Base-by-base conservation (phyloP, 805 yeast species). In the Candida morakotiae region DNA sequence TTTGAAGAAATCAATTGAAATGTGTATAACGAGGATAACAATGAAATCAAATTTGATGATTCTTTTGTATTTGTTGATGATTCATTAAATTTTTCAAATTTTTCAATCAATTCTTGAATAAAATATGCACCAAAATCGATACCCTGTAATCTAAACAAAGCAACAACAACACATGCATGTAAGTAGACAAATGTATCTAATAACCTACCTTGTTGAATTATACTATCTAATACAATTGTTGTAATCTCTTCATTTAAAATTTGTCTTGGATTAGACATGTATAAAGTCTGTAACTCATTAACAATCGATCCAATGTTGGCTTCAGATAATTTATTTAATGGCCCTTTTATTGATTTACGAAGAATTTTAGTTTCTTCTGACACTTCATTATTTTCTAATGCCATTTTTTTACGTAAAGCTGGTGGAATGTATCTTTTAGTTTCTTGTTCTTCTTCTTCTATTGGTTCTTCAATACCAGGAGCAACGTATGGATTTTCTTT, bases 71-170 rank as follows among this genome's bases (percentile, higher is more conserved):
- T 55, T 2, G 42, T 30, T 2, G 52, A 38, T 4, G 58, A 58
- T 4, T 60, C 53, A 28, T 71, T 64, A 37, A 50, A 56, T 3
- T 50, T 49, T 25, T 82, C 80, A 48, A 85, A 78, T 39, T 67
- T 71, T 43, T 86, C 95, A n/a, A 89, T 84, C 38, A 85, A 54
- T 0, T 77, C 69, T 54, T 93, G 98, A 23, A 88, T 69, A 41
- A 88, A 82, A 47, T 67, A 75, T 0, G 97, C 98, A 42, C 96
- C 97, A 56, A 87, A 83, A 44, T 87, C 96, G 26, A 81, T 77
- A 15, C 98, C 98, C 47, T 85, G 84, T 15, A 80, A 52, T 42
- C 84, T 73, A 61, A 84, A 87, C 17, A 93, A 56, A 1, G 95
- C 82, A 16, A 81, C 81, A 2, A 81, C 75, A 6, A 87, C 68